Base-by-base conservation (phyloP, 1,284 basidiomycete genomes). In the Fomitiporia mediterranea region DNA sequence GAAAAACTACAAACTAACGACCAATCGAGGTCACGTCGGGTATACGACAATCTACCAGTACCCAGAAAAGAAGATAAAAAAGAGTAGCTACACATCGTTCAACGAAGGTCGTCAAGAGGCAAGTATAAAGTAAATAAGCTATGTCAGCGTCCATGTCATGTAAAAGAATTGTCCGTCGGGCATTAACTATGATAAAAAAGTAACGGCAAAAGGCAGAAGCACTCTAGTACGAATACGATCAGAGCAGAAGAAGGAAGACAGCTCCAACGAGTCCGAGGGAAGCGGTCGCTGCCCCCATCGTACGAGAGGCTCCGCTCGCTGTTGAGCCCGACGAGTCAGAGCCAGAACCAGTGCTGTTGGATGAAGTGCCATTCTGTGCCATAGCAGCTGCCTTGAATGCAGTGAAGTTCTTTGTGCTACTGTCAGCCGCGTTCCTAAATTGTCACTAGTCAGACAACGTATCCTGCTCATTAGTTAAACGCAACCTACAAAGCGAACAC, bases 301-400 rank as follows among this genome's bases (percentile, higher is more conserved):
- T 53, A 4, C 53, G 53, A 9, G 53, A 51, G 15, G 53, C 57
- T 1, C 57, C 53, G 39, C 57, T 59, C 3, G 57, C 46, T 13
- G 49, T 34, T 40, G 39, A 43, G 5, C 13, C 19, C 3, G 55
- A 30, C 9, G 55, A 43, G 6, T 19, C 35, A 3, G 57, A 48
- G 13, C 42, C 42, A 15, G 50, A 38, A 8, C 42, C 27, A 8
- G 53, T 46, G 30, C 32, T 34, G 19, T 49, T 46, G 15, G 65
- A 34, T 57, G 62, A 59, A 23, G 70, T 72, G 59, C 70, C 70
- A 61, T 72, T 72, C 58, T 70, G 63, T 43, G 64, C 38, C 55
- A 53, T 61, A 4, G 74, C 74, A 56, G 71, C 67, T 5, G 57
- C 55, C 63, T 72, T 63, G 71, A 74, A 77, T 0, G 74, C 74